These are phyloP conservation scores for Botryosphaeria dothidea DNA, from an alignment of 2,329 filamentous ascomycete species.

Conservation along the genomic window DNA sequence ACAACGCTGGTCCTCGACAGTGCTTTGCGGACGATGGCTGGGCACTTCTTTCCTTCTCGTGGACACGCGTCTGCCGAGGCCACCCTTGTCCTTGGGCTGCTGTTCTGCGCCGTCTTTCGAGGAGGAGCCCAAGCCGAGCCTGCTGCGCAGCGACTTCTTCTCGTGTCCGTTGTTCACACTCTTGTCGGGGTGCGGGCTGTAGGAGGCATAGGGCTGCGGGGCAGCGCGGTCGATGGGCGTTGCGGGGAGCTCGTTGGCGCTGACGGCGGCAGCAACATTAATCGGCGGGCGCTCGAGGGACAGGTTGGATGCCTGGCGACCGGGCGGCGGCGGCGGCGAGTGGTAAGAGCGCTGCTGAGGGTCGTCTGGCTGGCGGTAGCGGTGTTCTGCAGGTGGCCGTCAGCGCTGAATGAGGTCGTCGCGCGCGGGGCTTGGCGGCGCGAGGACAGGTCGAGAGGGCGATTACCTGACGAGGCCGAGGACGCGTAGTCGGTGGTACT, in stretches of 20 bases:
- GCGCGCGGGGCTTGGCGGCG: constrained; percentile 24
- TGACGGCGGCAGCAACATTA: constrained; percentile 19
- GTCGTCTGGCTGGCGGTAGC: constrained; percentile 17
- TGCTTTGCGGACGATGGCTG: constrained; percentile 30
- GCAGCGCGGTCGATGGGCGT: constrained; percentile 26
- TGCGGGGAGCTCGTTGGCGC: constrained; percentile 25
- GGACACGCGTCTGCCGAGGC: constrained; percentile 35
- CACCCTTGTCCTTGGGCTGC: constrained; percentile 26
- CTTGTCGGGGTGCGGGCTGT: constrained; percentile 12
- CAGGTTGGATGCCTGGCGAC: constrained; percentile 24
- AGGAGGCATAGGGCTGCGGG: constrained; percentile 20
- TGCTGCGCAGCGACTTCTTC: constrained; percentile 20
- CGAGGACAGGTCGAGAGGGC: constrained; percentile 21
- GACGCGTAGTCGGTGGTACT: constrained; percentile 35
- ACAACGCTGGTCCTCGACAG: constrained; percentile 30
- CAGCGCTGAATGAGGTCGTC: constrained; percentile 21
- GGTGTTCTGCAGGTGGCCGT: constrained; percentile 12
- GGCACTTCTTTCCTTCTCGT: constrained; percentile 36
- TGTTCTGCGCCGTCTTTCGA: constrained; percentile 27
- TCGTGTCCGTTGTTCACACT: constrained; percentile 16
- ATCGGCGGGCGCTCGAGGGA: constrained; percentile 31
- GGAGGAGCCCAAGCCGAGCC: constrained; percentile 17
- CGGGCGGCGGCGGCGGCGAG: background rate
- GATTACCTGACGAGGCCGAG: constrained; percentile 36
- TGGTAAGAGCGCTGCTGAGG: constrained; percentile 3